Evolutionary conservation across 345 rosid species (phyloP).

Genomic region (Gossypium raimondii): DNA sequence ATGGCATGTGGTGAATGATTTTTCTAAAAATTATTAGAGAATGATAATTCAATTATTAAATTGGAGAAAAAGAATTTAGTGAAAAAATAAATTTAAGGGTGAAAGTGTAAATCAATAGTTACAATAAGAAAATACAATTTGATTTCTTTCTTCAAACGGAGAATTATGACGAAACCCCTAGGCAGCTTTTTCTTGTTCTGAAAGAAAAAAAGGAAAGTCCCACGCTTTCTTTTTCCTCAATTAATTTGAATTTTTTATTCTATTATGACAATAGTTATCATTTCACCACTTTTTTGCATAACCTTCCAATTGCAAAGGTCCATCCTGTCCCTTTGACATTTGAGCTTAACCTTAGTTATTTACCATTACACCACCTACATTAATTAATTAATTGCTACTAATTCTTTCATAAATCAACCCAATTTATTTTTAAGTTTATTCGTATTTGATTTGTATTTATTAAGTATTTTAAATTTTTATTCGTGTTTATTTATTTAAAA

Average conservation of each 20-base stretch:
- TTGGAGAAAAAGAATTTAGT: too few relatives aligned
- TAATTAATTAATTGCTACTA: not conserved
- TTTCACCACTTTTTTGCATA: not conserved
- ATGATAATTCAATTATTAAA: too few relatives aligned
- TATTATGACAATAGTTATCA: not conserved
- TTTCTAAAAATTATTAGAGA: too few relatives aligned
- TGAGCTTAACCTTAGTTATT: not conserved
- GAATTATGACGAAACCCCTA: not conserved
- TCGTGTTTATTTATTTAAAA: too few relatives aligned
- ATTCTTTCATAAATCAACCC: too few relatives aligned
- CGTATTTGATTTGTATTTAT: too few relatives aligned
- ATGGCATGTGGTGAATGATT: too few relatives aligned
- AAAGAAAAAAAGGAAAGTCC: not conserved
- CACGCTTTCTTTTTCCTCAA: not conserved
- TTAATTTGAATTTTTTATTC: not conserved
- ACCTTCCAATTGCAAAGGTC: not conserved
- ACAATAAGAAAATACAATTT: too few relatives aligned
- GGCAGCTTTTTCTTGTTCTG: not conserved
- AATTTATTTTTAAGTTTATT: too few relatives aligned
- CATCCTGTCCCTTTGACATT: conserved; percentile 7
- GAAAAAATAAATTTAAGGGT: too few relatives aligned
- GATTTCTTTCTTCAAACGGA: not conserved
- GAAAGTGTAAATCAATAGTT: too few relatives aligned
- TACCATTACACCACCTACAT: not conserved
- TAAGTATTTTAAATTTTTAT: too few relatives aligned